These are phyloP conservation scores for Flaveria floridana DNA, from an alignment of 140 eudicot genomes.

Conservation along the genomic window DNA sequence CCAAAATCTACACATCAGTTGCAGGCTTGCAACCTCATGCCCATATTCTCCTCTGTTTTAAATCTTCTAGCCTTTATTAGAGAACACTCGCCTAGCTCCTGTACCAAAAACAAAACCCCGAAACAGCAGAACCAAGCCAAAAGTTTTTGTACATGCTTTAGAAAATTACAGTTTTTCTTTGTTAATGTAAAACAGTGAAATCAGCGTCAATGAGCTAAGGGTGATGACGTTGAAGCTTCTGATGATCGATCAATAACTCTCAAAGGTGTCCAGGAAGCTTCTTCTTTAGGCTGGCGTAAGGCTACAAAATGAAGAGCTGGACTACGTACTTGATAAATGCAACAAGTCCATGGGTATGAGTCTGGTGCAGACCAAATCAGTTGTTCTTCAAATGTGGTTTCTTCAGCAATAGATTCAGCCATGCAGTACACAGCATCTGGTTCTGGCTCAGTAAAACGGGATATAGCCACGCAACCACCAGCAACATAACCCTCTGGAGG, in stretches of 20 bases:
- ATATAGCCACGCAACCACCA: slow-evolving; percentile 72
- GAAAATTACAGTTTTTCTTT: background rate
- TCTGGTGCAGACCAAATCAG: slow-evolving; percentile 90
- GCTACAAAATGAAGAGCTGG: slow-evolving; percentile 92
- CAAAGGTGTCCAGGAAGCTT: slow-evolving; percentile 64
- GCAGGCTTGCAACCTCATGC: background rate
- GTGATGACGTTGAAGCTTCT: slow-evolving; percentile 37
- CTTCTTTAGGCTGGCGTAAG: slow-evolving; percentile 75
- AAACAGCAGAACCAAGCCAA: background rate
- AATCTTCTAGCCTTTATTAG: slow-evolving; percentile 4
- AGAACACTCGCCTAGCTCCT: slow-evolving; percentile 8
- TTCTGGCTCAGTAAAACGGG: slow-evolving; percentile 74
- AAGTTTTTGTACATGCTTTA: slow-evolving; percentile 29
- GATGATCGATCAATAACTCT: slow-evolving; percentile 56
- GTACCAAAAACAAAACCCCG: background rate
- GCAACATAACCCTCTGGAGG: slow-evolving; percentile 86
- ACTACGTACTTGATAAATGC: slow-evolving; percentile 75
- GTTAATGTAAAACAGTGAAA: slow-evolving; percentile 1
- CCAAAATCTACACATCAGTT: slow-evolving; percentile 3
- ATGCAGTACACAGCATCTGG: slow-evolving; percentile 50
- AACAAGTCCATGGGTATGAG: slow-evolving; percentile 97
- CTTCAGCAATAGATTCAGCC: slow-evolving; percentile 61
- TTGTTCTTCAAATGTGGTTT: slow-evolving; percentile 72
- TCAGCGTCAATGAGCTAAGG: slow-evolving; percentile 16
- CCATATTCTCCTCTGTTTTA: background rate